Percentiles rank a stretch among this genome's conserved stretches.
phyloP scores from a whole-genome alignment of 176 grass and related monocot genomes.

The Luzula sylvatica region DNA sequence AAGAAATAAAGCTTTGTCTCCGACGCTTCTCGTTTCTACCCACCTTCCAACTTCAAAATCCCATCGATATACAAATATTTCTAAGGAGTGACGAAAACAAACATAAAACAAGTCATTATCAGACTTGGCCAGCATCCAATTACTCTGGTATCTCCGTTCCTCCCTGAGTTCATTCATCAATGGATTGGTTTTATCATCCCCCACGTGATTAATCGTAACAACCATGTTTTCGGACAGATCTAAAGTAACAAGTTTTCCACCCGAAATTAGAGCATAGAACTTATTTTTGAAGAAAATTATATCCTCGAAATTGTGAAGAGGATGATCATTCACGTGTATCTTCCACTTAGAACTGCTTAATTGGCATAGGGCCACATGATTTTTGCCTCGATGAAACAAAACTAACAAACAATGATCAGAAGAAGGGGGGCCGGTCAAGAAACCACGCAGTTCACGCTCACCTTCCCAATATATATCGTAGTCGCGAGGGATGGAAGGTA shows the following conservation, averaged over 20 bases:
- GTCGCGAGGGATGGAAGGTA: no score
- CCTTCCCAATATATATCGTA: no score
- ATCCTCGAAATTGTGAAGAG: constrained; percentile 25
- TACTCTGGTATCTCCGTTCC: background rate
- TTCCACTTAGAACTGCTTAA: constrained; percentile 42
- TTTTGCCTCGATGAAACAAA: constrained; percentile 21
- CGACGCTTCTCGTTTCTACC: constrained; percentile 30
- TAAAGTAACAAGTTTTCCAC: background rate
- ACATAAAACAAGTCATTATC: no score
- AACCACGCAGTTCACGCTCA: constrained; percentile 1
- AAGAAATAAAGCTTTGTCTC: constrained; percentile 40
- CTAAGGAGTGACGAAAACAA: no score
- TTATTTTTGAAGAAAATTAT: constrained; percentile 47
- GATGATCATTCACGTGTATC: background rate
- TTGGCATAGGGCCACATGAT: constrained; percentile 31
- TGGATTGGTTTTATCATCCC: no score
- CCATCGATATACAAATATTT: constrained; percentile 46
- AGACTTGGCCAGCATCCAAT: no score
- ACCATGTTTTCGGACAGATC: no score
- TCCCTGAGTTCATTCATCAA: background rate
- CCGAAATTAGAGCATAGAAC: constrained; percentile 37
- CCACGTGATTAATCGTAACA: no score
- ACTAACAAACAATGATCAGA: constrained; percentile 19
- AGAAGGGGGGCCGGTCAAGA: constrained; percentile 40
- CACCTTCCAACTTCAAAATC: constrained; percentile 28